Evolutionary conservation across 2,329 filamentous ascomycete species (phyloP).

Genomic region (Paracorniculantispora psalliotae): DNA sequence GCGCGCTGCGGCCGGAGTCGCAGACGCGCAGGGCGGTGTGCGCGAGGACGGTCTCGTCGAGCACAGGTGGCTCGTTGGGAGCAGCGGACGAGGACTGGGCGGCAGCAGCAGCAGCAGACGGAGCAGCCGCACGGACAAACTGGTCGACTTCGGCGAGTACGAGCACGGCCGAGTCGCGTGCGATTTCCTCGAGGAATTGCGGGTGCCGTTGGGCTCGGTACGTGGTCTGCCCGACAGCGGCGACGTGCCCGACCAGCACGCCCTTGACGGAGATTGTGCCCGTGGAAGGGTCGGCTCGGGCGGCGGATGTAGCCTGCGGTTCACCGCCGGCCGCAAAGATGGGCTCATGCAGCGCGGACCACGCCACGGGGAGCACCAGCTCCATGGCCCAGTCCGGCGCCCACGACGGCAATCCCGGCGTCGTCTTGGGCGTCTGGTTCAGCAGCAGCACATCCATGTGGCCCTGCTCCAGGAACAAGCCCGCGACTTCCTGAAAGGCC

Average conservation of each 20-base stretch:
- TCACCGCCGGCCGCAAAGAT: slow-evolving; percentile 23
- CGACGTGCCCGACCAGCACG: not conserved
- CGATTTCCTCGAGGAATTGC: slow-evolving; percentile 14
- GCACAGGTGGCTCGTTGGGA: no score
- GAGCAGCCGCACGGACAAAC: slow-evolving; percentile 15
- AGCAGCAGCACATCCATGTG: slow-evolving; percentile 26
- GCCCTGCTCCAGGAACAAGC: slow-evolving; percentile 19
- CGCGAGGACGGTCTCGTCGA: not conserved
- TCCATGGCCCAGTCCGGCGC: slow-evolving; percentile 30
- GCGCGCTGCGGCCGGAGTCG: slow-evolving; percentile 18
- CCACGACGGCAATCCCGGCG: slow-evolving; percentile 26
- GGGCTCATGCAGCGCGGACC: slow-evolving; percentile 20
- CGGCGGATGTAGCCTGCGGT: slow-evolving; percentile 4
- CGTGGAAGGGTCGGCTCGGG: not conserved
- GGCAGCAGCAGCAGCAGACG: no score
- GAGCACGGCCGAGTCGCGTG: slow-evolving; percentile 19
- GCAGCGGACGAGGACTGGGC: no score
- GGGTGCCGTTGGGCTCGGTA: not conserved
- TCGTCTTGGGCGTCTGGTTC: slow-evolving; percentile 23
- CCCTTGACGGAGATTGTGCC: not conserved
- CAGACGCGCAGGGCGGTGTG: slow-evolving; percentile 17
- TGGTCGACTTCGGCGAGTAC: slow-evolving; percentile 24
- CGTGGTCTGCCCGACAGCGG: not conserved
- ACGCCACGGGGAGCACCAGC: slow-evolving; percentile 23
- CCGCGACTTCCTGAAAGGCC: slow-evolving; percentile 20